Evolutionary conservation across 2,329 filamentous ascomycete species (phyloP), one percentile per base, ranked within the genome.

Genomic region (Keithomyces neogunnii): DNA sequence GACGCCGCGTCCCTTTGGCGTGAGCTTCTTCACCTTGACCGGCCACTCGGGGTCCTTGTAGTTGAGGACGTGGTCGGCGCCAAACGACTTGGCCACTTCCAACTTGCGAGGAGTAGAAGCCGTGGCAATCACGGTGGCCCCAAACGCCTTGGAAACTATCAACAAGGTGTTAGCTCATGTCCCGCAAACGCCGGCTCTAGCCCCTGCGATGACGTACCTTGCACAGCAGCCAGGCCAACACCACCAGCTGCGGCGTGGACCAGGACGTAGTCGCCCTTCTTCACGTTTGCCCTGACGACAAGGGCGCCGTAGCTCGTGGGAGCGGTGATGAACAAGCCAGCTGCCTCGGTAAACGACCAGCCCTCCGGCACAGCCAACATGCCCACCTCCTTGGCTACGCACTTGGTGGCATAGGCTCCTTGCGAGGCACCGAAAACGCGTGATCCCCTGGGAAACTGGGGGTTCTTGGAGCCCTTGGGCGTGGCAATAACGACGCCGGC

Each of bases 201-300:
- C 19, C 19, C 19, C 19, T 19, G 19, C 19, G 38, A n/a, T 19
- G 29, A 51, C 69, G 48, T 47, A 74, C 72, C 84, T 68, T 96
- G 92, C 29, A 97, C 90, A 4, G 92, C 92, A 1, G 91, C 89
- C 2, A 96, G 73, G 0, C 92, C 92, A 9, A 96, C 92, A 13
- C 92, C 92, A 2, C 92, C 92, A 0, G 92, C 92, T 0, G 90
- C 92, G 1, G 92, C 92, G 64, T 97, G 92, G 11, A 97, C 83
- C 7, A 97, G 81, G 1, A 96, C 91, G 69, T 81, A 86, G 62
- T 97, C 92, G 1, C 90, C 90, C 39, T 79, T 70, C 69, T 89
- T 85, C 42, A 96, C 76, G 3, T 81, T 78, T 1, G 89, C 92
- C 47, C 92, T 77, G 19, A 83, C 78, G 3, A 95, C 89, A 28